phyloP scores from a whole-genome alignment of 441 rosid species.

The Pelargonium citronellum region DNA sequence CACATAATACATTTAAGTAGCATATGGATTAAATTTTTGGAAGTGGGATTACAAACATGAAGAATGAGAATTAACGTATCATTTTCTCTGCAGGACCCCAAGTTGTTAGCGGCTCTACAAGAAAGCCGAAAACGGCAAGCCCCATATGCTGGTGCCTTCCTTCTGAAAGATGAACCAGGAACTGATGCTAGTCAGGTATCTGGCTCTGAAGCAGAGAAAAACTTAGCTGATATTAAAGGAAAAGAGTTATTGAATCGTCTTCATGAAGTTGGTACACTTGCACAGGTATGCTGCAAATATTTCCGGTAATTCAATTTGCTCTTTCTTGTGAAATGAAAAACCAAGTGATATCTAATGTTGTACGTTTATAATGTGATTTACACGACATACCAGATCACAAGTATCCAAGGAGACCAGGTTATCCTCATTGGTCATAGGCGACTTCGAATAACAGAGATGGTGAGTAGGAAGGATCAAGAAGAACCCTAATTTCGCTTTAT shows the following conservation, averaged over 20 bases:
- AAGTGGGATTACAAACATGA: no score
- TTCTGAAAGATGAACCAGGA: conserved; percentile 78
- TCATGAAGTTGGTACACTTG: conserved; percentile 96
- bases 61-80: neutral
- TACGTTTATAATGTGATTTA: conserved; percentile 10
- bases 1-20: no score
- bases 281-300: conserved; percentile 54
- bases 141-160: conserved; percentile 97
- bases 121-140: conserved; percentile 88
- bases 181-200: conserved; percentile 53
- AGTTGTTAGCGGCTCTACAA: conserved; percentile 81
- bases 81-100: conserved; percentile 64
- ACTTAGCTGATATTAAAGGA: conserved; percentile 67
- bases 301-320: neutral
- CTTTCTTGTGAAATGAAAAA: neutral
- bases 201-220: conserved; percentile 66
- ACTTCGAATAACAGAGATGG: conserved; percentile 90
- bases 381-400: conserved; percentile 61
- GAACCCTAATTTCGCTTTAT: neutral
- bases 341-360: neutral
- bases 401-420: conserved; percentile 89
- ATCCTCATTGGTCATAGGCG: conserved; percentile 89
- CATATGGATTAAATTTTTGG: no score
- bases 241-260: conserved; percentile 75
- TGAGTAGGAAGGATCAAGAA: conserved; percentile 26